phyloP scores from a whole-genome alignment of 768 basidiomycete genomes.

The Lactarius hatsudake region DNA sequence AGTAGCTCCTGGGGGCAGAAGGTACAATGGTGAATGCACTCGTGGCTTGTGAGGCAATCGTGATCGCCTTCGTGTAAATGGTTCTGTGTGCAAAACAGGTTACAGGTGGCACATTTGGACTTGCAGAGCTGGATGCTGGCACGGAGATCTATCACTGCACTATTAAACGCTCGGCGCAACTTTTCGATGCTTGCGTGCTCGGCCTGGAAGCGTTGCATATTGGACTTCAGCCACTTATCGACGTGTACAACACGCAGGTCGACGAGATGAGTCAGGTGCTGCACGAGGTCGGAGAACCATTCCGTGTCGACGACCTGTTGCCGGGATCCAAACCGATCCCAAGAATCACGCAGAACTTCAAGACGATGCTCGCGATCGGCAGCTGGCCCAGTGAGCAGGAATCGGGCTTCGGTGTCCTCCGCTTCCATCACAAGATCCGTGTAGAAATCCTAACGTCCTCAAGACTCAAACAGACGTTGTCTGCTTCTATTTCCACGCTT shows the following conservation, averaged over 20 bases:
- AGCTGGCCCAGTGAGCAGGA: conserved; percentile 34
- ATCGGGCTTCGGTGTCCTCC: conserved; percentile 38
- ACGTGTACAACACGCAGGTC: conserved; percentile 27
- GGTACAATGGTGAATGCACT: conserved; percentile 45
- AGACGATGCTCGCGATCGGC: conserved; percentile 33
- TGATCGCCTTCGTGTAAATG: conserved; percentile 47
- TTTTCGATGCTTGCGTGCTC: conserved; percentile 45
- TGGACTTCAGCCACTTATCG: conserved; percentile 48
- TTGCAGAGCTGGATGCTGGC: conserved; percentile 50
- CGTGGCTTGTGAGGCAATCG: conserved; percentile 50
- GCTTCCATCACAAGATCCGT: conserved; percentile 42
- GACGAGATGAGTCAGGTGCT: conserved; percentile 41
- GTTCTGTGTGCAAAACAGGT: conserved; percentile 47
- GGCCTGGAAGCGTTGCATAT: conserved; percentile 46
- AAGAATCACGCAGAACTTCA: conserved; percentile 30
- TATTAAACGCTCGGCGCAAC: conserved; percentile 47
- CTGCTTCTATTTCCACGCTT: background rate
- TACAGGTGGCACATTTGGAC: conserved; percentile 46
- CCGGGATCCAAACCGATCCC: conserved; percentile 37
- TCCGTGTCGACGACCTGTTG: conserved; percentile 39
- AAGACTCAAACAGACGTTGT: background rate
- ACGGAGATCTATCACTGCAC: conserved; percentile 44
- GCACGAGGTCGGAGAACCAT: conserved; percentile 42
- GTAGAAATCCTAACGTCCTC: conserved; percentile 47
- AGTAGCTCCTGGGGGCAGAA: conserved; percentile 37